Evolutionary conservation across 805 yeast genomes (phyloP).

Genomic region (Tetrapisispora iriomotensis): DNA sequence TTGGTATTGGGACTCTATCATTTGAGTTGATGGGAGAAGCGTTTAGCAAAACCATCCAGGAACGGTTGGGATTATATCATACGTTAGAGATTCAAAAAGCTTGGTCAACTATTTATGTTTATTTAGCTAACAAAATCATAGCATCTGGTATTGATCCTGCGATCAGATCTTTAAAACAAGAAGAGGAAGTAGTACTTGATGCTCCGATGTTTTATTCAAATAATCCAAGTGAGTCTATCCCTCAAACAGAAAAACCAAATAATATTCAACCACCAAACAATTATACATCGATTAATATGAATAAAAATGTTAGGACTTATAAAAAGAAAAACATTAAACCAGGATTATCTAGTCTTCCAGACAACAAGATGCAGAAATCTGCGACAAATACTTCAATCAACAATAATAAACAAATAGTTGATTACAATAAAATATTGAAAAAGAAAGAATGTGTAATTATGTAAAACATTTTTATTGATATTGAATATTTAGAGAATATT

Average conservation of each 20-base stretch:
- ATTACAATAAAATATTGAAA: too few relatives aligned
- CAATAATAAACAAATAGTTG: too few relatives aligned
- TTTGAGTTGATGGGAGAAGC: conserved; percentile 70
- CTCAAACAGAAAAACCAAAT: neutral
- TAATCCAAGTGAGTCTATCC: neutral
- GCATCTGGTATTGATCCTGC: conserved; percentile 39
- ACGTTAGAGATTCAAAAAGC: conserved; percentile 53
- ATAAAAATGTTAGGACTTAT: too few relatives aligned
- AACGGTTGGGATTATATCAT: conserved; percentile 45
- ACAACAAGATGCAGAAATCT: too few relatives aligned
- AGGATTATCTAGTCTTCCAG: too few relatives aligned
- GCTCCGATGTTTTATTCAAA: conserved; percentile 7
- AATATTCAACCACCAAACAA: neutral
- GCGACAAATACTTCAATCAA: too few relatives aligned
- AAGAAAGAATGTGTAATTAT: too few relatives aligned
- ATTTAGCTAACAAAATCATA: conserved; percentile 55
- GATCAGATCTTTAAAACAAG: conserved; percentile 20
- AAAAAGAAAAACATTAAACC: too few relatives aligned
- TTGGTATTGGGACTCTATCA: conserved; percentile 60
- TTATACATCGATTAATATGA: too few relatives aligned
- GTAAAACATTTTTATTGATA: too few relatives aligned
- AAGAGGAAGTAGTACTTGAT: conserved; percentile 16
- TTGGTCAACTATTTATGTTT: conserved; percentile 63
- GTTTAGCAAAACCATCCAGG: conserved; percentile 55
- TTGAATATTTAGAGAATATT: too few relatives aligned